A percentile compares a stretch with the other conserved stretches of the same genome.
These are phyloP conservation scores for Nigrospora osmanthi DNA, from an alignment of 2,329 filamentous ascomycete genomes.

Conservation along the genomic window DNA sequence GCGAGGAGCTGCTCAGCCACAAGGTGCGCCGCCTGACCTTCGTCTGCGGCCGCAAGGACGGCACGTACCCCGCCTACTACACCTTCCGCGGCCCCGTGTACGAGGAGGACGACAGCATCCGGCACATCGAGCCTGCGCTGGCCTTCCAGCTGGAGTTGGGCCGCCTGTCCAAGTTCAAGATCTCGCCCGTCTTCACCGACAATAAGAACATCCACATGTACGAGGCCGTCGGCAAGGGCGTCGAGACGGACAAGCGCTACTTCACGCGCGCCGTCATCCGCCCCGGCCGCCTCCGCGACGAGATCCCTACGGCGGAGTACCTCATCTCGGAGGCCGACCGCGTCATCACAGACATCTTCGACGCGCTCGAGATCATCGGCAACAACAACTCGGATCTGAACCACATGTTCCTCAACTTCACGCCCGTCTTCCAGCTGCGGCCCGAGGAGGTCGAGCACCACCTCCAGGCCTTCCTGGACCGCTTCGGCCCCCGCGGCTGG, in stretches of 20 bases:
- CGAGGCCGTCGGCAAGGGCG: conserved; percentile 89
- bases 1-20: conserved; percentile 73
- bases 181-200: conserved; percentile 96
- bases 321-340: conserved; percentile 95
- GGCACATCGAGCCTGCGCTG: conserved; percentile 91
- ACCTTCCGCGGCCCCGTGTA: conserved; percentile 93
- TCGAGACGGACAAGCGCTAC: conserved; percentile 96
- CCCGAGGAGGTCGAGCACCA: conserved; percentile 88
- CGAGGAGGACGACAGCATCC: conserved; percentile 87
- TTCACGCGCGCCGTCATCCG: conserved; percentile 95
- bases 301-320: conserved; percentile 98
- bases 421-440: conserved; percentile 86
- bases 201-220: conserved; percentile 99
- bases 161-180: conserved; percentile 92
- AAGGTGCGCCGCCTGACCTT: conserved; percentile 88
- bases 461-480: conserved; percentile 89
- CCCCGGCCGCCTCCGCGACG: conserved; percentile 87
- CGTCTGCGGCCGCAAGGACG: conserved; percentile 91
- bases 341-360: conserved; percentile 94
- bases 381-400: conserved; percentile 99
- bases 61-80: conserved; percentile 93
- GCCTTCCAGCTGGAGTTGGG: conserved; percentile 98
- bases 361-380: conserved; percentile 95
- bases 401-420: conserved; percentile 99
- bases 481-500: conserved; percentile 92